Evolutionary conservation across 257 asterid species (phyloP).

Genomic region (Solanum lycopersicoides): DNA sequence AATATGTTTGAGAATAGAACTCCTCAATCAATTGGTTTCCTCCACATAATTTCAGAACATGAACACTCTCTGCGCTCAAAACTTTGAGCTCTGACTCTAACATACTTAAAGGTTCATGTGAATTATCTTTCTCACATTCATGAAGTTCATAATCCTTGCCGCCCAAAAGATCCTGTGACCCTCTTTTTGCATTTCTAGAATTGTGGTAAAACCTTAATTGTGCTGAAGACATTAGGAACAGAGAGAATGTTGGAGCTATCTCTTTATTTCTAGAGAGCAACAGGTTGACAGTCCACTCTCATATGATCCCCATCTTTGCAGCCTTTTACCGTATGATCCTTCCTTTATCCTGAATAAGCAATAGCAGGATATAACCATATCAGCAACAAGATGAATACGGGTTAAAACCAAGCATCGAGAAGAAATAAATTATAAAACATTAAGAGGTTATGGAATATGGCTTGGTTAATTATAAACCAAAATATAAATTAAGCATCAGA

Average conservation of each 20-base stretch:
- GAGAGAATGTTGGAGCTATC: neutral
- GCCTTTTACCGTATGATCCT: neutral
- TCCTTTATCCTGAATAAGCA: neutral
- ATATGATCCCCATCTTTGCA: neutral
- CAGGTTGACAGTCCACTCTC: neutral
- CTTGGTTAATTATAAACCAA: neutral
- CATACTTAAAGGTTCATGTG: conserved; percentile 9
- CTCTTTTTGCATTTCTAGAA: conserved; percentile 23
- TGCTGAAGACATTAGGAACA: conserved; percentile 27
- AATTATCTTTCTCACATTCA: conserved; percentile 14
- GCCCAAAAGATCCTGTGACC: conserved; percentile 13
- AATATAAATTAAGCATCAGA: neutral
- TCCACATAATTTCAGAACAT: conserved; percentile 10
- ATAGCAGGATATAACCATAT: neutral
- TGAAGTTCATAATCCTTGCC: neutral
- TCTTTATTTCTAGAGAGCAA: neutral
- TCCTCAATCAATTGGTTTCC: conserved; percentile 36
- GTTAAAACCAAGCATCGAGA: neutral
- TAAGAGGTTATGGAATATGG: neutral
- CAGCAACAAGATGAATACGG: neutral
- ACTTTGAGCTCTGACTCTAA: conserved; percentile 18
- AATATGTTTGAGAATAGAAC: conserved; percentile 18
- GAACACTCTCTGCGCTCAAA: conserved; percentile 7
- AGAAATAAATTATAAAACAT: neutral
- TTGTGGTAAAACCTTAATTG: conserved; percentile 19